Evolutionary conservation across 192 early-diverging fungal species (phyloP).

Genomic region (Podila horticola): DNA sequence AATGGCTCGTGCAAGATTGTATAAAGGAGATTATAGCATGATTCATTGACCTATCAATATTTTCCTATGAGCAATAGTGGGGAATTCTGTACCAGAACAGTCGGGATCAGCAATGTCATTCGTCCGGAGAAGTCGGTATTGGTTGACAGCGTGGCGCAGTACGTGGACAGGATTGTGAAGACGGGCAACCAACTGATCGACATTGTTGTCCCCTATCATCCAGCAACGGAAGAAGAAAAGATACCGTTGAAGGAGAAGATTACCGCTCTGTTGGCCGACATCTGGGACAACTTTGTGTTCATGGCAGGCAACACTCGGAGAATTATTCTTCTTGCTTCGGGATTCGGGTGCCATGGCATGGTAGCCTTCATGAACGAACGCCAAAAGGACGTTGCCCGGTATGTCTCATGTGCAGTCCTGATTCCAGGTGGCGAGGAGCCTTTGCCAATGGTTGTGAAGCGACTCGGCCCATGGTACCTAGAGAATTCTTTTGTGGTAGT

Average conservation of each 20-base stretch:
- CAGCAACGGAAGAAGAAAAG: conserved; percentile 44
- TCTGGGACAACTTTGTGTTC: conserved; percentile 51
- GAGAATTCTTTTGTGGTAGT: conserved; percentile 42
- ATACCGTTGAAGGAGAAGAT: conserved; percentile 34
- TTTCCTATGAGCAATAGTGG: conserved; percentile 8
- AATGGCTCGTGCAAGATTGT: too few species aligned
- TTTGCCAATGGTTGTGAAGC: conserved; percentile 47
- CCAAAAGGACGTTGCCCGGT: conserved; percentile 37
- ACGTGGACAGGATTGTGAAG: conserved; percentile 43
- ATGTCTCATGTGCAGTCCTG: conserved; percentile 49
- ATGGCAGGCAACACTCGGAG: conserved; percentile 15
- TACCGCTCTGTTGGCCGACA: conserved; percentile 32
- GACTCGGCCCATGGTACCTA: conserved; percentile 32
- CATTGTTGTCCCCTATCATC: conserved; percentile 31
- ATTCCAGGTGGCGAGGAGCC: conserved; percentile 41
- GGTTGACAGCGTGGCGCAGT: conserved; percentile 36
- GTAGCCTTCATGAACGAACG: conserved; percentile 50
- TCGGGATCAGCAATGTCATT: conserved; percentile 36
- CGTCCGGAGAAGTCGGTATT: conserved; percentile 41
- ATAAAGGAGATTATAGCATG: background rate
- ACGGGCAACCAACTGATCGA: conserved; percentile 35
- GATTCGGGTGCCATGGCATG: conserved; percentile 50
- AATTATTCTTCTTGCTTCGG: conserved; percentile 46
- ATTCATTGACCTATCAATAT: background rate
- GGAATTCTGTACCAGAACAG: conserved; percentile 30